Evolutionary conservation across 2,329 filamentous ascomycete species (phyloP).

Genomic region (Cladosporium colombiae): DNA sequence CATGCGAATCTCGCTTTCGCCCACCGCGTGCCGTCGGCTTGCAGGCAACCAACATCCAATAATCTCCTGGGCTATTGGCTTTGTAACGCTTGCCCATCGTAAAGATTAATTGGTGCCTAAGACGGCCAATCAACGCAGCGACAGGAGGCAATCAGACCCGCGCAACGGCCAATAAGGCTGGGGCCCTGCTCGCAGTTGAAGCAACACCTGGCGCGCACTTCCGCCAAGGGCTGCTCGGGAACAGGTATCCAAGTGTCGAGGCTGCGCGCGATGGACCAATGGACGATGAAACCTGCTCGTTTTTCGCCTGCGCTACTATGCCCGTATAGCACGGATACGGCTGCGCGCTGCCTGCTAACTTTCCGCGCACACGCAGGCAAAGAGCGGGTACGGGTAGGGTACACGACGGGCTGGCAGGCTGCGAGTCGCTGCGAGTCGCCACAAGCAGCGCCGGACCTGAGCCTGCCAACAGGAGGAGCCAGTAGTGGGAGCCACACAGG

Average conservation of each 20-base stretch:
- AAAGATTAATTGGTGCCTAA: conserved; percentile 14
- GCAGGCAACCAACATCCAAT: conserved; percentile 13
- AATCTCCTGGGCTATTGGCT: conserved; percentile 20
- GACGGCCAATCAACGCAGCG: conserved; percentile 11
- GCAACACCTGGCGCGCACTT: conserved; percentile 15
- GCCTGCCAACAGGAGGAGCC: conserved; percentile 1
- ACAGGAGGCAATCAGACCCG: conserved; percentile 8
- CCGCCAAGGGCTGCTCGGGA: conserved; percentile 10
- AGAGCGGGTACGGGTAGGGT: conserved; percentile 14
- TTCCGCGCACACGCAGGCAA: conserved; percentile 14
- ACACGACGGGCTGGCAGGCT: conserved; percentile 7
- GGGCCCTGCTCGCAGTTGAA: conserved; percentile 10
- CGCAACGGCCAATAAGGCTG: conserved; percentile 19
- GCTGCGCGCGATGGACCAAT: conserved; percentile 12
- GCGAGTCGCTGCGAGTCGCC: conserved; percentile 13
- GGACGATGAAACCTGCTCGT: conserved; percentile 11
- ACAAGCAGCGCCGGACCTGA: not conserved
- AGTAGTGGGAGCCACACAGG: not conserved
- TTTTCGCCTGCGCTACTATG: conserved; percentile 9
- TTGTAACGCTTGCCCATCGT: conserved; percentile 17
- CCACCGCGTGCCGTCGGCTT: conserved; percentile 8
- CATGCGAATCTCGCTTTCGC: conserved; percentile 13
- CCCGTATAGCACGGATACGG: conserved; percentile 10
- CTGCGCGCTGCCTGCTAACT: conserved; percentile 1
- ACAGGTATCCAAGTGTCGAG: conserved; percentile 14